Percentiles rank a stretch among this genome's conserved stretches.
Evolutionary conservation across 305 asterid species (phyloP).

Genomic region (Solanum hybrid): DNA sequence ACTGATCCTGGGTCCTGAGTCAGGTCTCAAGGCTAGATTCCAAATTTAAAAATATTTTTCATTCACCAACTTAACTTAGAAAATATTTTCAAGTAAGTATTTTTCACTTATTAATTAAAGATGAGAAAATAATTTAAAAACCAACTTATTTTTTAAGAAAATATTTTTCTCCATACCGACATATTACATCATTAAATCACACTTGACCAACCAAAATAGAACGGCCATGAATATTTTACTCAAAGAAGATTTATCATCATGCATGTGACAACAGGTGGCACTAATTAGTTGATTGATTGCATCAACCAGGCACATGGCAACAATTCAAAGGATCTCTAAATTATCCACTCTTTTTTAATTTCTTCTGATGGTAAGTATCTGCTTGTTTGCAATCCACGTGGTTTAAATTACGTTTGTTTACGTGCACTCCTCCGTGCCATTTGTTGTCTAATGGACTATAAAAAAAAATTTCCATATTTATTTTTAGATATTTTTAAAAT

Average conservation of each 20-base stretch:
- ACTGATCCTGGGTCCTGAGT: background rate
- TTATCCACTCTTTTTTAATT: no score
- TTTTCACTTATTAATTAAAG: no score
- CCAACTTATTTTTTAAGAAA: background rate
- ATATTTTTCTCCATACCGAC: no score
- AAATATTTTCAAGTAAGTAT: no score
- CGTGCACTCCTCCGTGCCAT: background rate
- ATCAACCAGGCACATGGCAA: background rate
- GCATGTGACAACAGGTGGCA: background rate
- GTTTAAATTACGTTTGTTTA: background rate
- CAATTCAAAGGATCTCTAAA: background rate
- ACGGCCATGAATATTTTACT: background rate
- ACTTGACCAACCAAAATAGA: background rate
- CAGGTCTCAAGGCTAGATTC: background rate
- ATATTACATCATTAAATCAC: background rate
- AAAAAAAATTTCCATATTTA: background rate
- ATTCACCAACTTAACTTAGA: background rate
- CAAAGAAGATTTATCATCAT: no score
- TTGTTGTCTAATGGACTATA: background rate
- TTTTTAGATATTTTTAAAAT: background rate
- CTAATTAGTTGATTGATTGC: background rate
- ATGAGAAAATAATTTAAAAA: no score
- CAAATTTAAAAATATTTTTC: background rate
- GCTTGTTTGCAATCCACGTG: background rate
- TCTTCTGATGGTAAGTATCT: background rate